A percentile compares a stretch with the other conserved stretches of the same genome.
Evolutionary conservation across 2,329 filamentous ascomycete genomes (phyloP).

Genomic region (Fusarium armeniacum): DNA sequence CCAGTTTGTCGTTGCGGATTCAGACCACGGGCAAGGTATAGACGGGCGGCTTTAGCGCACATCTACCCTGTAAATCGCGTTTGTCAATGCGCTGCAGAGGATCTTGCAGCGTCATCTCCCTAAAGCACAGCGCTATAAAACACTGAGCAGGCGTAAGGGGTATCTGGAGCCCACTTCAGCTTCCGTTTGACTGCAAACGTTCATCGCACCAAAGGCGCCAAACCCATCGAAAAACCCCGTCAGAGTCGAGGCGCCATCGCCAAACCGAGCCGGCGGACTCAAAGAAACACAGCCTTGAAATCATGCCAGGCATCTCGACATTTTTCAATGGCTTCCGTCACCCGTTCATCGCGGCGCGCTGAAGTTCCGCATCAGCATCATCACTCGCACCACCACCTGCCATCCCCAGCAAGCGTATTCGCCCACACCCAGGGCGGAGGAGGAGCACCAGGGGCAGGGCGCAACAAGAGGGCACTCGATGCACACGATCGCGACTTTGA

Average conservation of each 20-base stretch:
- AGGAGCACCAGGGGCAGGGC: conserved; percentile 53
- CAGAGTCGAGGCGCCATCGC: conserved; percentile 49
- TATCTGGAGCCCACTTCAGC: conserved; percentile 18
- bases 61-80: conserved; percentile 22
- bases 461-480: conserved; percentile 64
- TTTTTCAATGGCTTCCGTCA: conserved; percentile 65
- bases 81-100: conserved; percentile 28
- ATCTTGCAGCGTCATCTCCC: conserved; percentile 24
- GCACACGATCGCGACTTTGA: conserved; percentile 61
- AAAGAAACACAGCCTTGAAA: conserved; percentile 48
- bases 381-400: conserved; percentile 52
- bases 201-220: conserved; percentile 44
- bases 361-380: conserved; percentile 61
- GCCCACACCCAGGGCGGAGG: conserved; percentile 54
- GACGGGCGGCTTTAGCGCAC: conserved; percentile 22
- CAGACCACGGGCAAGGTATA: too few relatives aligned
- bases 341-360: conserved; percentile 65
- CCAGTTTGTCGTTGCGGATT: not conserved
- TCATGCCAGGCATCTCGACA: conserved; percentile 56
- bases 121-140: conserved; percentile 35
- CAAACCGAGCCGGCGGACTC: conserved; percentile 43
- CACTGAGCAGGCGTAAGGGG: conserved; percentile 16
- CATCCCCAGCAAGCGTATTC: conserved; percentile 52
- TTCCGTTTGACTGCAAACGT: conserved; percentile 40
- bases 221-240: conserved; percentile 50